Conservation (phyloP, 2,329 filamentous ascomycete species). For the Plectosphaerella cucumerina region DNA sequence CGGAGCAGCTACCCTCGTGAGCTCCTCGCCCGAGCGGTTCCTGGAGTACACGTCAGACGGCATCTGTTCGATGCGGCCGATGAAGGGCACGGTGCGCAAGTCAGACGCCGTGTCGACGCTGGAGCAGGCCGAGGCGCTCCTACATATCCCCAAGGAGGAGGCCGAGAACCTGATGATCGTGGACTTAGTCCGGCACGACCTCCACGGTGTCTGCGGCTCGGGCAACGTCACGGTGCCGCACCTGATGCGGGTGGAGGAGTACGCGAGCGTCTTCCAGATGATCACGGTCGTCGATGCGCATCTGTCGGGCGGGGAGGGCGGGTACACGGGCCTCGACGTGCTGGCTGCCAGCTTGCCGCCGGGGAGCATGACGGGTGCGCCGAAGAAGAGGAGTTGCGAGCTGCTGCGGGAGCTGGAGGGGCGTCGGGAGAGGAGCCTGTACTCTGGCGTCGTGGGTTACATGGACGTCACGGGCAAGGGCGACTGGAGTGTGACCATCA, state of each 20-base stretch:
- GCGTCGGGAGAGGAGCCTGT: slow-evolving; percentile 63
- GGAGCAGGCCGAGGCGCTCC: slow-evolving; percentile 66
- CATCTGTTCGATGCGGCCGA: slow-evolving; percentile 76
- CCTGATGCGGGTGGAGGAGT: slow-evolving; percentile 84
- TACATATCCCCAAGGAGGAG: slow-evolving; percentile 81
- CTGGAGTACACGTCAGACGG: slow-evolving; percentile 54
- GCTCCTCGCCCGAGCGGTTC: slow-evolving; percentile 86
- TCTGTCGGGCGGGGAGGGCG: slow-evolving; percentile 30
- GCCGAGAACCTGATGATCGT: slow-evolving; percentile 99
- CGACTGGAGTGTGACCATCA: slow-evolving; percentile 89
- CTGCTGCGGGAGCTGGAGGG: slow-evolving; percentile 68
- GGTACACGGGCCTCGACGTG: slow-evolving; percentile 66
- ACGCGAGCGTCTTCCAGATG: slow-evolving; percentile 87
- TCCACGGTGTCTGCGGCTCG: slow-evolving; percentile 78
- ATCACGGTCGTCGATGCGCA: slow-evolving; percentile 79
- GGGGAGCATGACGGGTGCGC: slow-evolving; percentile 94
- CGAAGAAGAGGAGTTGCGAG: slow-evolving; percentile 89
- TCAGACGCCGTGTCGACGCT: slow-evolving; percentile 59
- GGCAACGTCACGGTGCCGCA: slow-evolving; percentile 71
- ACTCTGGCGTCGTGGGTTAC: slow-evolving; percentile 87
- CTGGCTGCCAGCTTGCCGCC: slow-evolving; percentile 77
- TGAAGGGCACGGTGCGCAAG: slow-evolving; percentile 95
- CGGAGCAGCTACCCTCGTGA: slow-evolving; percentile 65
- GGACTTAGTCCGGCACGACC: slow-evolving; percentile 89
- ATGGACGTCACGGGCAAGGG: slow-evolving; percentile 80